Evolutionary conservation across 345 rosid species (phyloP), one percentile per base, ranked within the genome.

Genomic region (Orychophragmus violaceus): DNA sequence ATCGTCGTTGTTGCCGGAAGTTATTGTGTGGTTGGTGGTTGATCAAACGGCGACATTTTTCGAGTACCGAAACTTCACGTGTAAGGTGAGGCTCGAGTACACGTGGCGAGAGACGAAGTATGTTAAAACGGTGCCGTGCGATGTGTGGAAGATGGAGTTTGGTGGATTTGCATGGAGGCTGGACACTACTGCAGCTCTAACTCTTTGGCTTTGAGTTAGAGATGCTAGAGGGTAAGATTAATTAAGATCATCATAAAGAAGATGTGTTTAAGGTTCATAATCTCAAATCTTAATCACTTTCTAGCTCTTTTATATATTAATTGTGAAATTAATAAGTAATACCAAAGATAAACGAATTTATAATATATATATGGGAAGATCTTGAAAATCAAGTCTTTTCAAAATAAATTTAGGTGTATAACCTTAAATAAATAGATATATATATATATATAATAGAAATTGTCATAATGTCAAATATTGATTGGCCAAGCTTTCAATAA

Each of bases 161-260:
- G 87, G 82, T 42, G 84, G 87, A 41, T 69, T 79, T 81, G 90
- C 85, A 52, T 85, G 90, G 87, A 80, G 83, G 80, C 73, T 84
- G 39, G 89, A 84, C 75, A 69, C 79, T 14, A 45, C 77, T 64
- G 81, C 84, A 49, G 86, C 85, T 28, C 69, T 84, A 53, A 79
- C 77, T 55, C 75, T 84, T 52, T 80, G 83, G 66, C 68, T 76
- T 33, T 76, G 66, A 75, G 58, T n/a, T 21, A 45, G 30, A 17
- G n/a, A 44, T 12, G 37, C 11, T 0, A 4, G 55, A 71, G 17
- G 63, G 39, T 54, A 51, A 62, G 55, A 12, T 39, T 45, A 46
- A 74, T 36, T 59, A 66, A 24, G 39, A 8, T 35, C 11, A 52
- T n/a, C n/a, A n/a, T n/a, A n/a, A n/a, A n/a, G n/a, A n/a, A 53